Evolutionary conservation across 345 rosid species (phyloP), one percentile per base, ranked within the genome.

Genomic region (Clarkia xantiana): DNA sequence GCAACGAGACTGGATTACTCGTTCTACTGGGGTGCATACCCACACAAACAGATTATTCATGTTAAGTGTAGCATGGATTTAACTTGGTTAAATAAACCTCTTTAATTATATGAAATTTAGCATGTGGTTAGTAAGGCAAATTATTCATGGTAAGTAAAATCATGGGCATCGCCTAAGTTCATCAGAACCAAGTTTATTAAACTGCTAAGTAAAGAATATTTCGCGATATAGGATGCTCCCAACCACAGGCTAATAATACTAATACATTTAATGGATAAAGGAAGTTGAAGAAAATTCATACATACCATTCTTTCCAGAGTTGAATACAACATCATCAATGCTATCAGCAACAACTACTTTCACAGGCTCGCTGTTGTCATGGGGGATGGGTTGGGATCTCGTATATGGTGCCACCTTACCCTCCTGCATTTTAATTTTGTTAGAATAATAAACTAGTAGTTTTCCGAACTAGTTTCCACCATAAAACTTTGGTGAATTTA

Each of bases 271-370:
- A 22, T 11, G 29, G 29, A 25, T 18, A 10, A 25, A 43, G 3
- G 1, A 16, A 29, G 42, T n/a, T 42, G 15, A 4, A 41, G 38
- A 10, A 18, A 29, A 53, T 47, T 11, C 9, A 40, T 41, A 47
- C 78, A 17, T 22, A 84, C 98, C 96, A 58, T 87, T 87, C 62
- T 87, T 91, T 47, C 82, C 94, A 40, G 99, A 84, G 17, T 84
- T 82, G 60, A 76, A 53, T 51, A 86, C 95, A 11, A 75, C 42
- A 11, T 87, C 84, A 19, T 87, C 75, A 40, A 91, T 74, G 62
- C 38, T 91, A 62, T 91, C 95, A n/a, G 86, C 95, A 43, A 91
- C 96, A 14, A 87, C 82, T 25, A 91, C 86, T 75, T 91, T 87
- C 55, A 84, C 95, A 14, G 96, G 95, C 57, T 84, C 95, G 0